phyloP scores from a whole-genome alignment of 768 basidiomycete species.

The Mycena venus region DNA sequence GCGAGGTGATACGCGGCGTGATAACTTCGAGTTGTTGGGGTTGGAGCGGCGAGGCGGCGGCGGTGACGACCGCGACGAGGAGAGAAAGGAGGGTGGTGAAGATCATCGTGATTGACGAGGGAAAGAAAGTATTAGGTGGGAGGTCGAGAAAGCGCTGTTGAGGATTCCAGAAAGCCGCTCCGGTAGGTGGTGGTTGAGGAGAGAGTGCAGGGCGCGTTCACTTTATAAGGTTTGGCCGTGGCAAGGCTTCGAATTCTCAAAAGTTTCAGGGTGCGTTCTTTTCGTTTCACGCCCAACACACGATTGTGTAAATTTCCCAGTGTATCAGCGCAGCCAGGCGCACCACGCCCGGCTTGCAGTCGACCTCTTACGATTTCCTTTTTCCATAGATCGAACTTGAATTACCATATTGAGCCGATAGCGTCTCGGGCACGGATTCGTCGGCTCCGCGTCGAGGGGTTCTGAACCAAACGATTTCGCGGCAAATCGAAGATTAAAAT shows the following conservation, averaged over 20 bases:
- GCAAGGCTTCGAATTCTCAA: constrained; percentile 20
- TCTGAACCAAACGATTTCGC: background rate
- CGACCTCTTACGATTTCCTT: background rate
- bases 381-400: background rate
- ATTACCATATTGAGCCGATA: constrained; percentile 23
- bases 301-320: constrained; percentile 16
- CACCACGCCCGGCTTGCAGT: background rate
- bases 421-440: background rate
- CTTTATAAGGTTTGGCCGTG: constrained; percentile 19
- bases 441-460: constrained; percentile 6
- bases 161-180: constrained; percentile 10
- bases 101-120: constrained; percentile 26
- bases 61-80: constrained; percentile 41
- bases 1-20: constrained; percentile 55
- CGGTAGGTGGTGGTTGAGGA: constrained; percentile 20
- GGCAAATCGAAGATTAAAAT: background rate
- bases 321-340: background rate
- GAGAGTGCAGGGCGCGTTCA: background rate
- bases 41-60: constrained; percentile 35
- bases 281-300: constrained; percentile 13
- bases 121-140: constrained; percentile 14
- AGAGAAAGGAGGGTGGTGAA: constrained; percentile 38
- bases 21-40: constrained; percentile 45
- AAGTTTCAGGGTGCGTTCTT: constrained; percentile 26
- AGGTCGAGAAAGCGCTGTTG: constrained; percentile 22